Evolutionary conservation across 352 stramenopile species (phyloP).

Genomic region (Pythium aquatile): DNA sequence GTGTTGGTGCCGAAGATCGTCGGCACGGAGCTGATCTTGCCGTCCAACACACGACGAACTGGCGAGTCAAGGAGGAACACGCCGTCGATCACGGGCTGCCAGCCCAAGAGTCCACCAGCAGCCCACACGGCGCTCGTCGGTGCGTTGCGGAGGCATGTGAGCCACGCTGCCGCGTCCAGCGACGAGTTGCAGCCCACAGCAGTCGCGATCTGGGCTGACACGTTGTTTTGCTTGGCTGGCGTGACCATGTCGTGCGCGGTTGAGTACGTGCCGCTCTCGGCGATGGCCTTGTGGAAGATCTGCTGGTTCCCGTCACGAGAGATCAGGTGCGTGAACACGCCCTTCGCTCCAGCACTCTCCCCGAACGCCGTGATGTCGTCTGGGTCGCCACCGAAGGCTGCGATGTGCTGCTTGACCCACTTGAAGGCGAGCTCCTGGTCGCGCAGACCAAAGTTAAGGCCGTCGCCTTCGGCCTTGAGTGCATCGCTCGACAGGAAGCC

Average conservation of each 20-base stretch:
- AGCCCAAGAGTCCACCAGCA: slow-evolving; percentile 12
- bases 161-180: neutral
- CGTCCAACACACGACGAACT: neutral
- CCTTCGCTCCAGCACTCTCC: slow-evolving; percentile 14
- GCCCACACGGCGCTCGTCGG: slow-evolving; percentile 4
- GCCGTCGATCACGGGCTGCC: slow-evolving; percentile 9
- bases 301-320: slow-evolving; percentile 16
- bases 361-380: slow-evolving; percentile 36
- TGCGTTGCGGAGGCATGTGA: slow-evolving; percentile 5
- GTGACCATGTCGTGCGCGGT: slow-evolving; percentile 2
- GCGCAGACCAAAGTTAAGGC: slow-evolving; percentile 29
- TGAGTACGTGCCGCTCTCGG: slow-evolving; percentile 13
- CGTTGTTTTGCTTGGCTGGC: neutral
- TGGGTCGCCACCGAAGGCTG: slow-evolving; percentile 39
- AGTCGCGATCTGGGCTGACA: neutral
- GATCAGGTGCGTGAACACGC: slow-evolving; percentile 12
- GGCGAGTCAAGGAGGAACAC: slow-evolving; percentile 9
- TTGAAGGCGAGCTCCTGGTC: slow-evolving; percentile 34
- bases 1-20: slow-evolving; percentile 18
- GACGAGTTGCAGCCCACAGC: neutral
- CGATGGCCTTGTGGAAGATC: slow-evolving; percentile 18
- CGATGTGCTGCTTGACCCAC: slow-evolving; percentile 40
- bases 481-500: slow-evolving; percentile 5
- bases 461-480: slow-evolving; percentile 7
- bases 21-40: slow-evolving; percentile 8